A percentile compares a stretch with the other conserved stretches of the same genome.
Conservation (phyloP, 805 yeast genomes). For the Candida piceae region DNA sequence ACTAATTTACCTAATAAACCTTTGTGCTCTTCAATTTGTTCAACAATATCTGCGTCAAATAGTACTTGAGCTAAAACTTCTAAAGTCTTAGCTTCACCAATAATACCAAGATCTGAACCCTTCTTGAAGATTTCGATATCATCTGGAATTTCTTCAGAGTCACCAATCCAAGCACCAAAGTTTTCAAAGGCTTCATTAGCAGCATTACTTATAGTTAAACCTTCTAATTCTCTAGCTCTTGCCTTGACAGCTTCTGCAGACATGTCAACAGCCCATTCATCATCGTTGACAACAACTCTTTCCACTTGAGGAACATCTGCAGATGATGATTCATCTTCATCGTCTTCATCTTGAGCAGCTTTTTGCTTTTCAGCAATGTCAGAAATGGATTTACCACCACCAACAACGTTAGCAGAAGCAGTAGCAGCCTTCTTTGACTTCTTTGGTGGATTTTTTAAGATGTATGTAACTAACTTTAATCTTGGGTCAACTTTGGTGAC, state of each 20-base stretch:
- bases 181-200: constrained; percentile 55
- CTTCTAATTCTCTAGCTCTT: constrained; percentile 85
- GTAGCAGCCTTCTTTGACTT: constrained; percentile 79
- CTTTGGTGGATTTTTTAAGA: constrained; percentile 83
- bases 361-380: constrained; percentile 62
- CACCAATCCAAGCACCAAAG: constrained; percentile 85
- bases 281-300: constrained; percentile 71
- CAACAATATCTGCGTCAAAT: constrained; percentile 71
- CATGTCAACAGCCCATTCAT: constrained; percentile 97
- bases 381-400: constrained; percentile 77
- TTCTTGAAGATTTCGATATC: constrained; percentile 93
- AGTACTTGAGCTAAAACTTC: constrained; percentile 90
- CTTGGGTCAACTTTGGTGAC: constrained; percentile 78
- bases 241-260: constrained; percentile 93
- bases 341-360: constrained; percentile 30
- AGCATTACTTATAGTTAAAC: constrained; percentile 37
- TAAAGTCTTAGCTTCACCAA: constrained; percentile 66
- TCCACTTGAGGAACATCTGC: constrained; percentile 53
- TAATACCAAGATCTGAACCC: constrained; percentile 73
- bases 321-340: constrained; percentile 30
- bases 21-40: constrained; percentile 68
- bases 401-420: constrained; percentile 83
- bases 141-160: constrained; percentile 52
- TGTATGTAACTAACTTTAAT: constrained; percentile 81
- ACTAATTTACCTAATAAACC: constrained; percentile 81